Percentiles rank a stretch among this genome's conserved stretches.
These are phyloP conservation scores for Pterulicium gracile DNA, from an alignment of 1,284 basidiomycete species.

Conservation along the genomic window DNA sequence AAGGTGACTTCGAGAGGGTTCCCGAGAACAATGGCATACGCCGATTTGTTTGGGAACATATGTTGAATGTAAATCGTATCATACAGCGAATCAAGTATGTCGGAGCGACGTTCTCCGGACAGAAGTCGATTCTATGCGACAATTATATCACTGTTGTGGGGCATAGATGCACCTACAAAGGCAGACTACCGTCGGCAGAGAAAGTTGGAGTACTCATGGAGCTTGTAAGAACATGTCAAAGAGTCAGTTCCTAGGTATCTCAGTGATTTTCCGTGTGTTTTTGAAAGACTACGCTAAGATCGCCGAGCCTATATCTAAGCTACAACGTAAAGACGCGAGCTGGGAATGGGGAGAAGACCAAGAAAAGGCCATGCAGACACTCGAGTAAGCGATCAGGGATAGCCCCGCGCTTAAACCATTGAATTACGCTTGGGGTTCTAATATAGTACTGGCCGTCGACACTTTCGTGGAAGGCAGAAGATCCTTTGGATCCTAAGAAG, in stretches of 20 bases:
- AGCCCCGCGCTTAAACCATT: conserved; percentile 14
- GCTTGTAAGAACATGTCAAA: conserved; percentile 11
- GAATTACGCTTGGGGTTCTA: conserved; percentile 6
- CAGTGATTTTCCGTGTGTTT: conserved; percentile 13
- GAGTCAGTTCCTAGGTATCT: conserved; percentile 16
- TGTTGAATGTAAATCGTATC: conserved; percentile 16
- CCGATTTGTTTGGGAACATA: conserved; percentile 18
- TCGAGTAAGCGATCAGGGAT: conserved; percentile 15
- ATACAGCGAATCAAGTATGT: conserved; percentile 15
- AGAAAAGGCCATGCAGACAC: conserved; percentile 11
- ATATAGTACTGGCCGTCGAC: conserved; percentile 21
- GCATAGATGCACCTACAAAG: conserved; percentile 17
- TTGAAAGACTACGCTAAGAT: conserved; percentile 13
- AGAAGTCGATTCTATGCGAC: conserved; percentile 9
- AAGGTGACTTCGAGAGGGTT: conserved; percentile 15
- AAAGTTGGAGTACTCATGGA: conserved; percentile 11
- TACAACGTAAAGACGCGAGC: conserved; percentile 9
- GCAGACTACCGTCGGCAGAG: conserved; percentile 10
- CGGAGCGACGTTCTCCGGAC: conserved; percentile 17
- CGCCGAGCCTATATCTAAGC: conserved; percentile 9
- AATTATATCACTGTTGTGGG: conserved; percentile 16
- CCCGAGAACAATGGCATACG: conserved; percentile 18
- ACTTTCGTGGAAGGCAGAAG: conserved; percentile 17
- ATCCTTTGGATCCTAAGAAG: conserved; percentile 10
- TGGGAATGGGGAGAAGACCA: conserved; percentile 17